Conservation (phyloP, 2,329 filamentous ascomycete genomes). For the Fusarium neocosmosporiellum region DNA sequence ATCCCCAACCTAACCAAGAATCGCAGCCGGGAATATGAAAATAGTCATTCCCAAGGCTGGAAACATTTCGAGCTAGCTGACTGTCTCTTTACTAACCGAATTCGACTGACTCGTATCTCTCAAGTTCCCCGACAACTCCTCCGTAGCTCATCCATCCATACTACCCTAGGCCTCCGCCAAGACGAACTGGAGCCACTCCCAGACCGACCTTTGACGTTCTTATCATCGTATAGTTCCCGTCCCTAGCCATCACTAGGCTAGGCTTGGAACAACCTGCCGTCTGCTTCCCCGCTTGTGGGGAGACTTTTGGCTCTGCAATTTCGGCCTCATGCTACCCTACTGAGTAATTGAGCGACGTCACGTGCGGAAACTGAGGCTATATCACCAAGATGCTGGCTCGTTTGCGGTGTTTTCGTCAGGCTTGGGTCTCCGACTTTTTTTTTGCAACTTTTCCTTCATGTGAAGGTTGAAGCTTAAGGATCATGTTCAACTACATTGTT, state of each 20-base stretch:
- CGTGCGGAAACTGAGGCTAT: conserved; percentile 22
- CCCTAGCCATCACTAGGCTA: conserved; percentile 5
- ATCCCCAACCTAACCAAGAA: not conserved
- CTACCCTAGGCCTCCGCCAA: not conserved
- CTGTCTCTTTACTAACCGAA: not conserved
- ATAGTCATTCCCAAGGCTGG: accelerated
- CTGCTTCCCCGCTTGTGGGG: not conserved
- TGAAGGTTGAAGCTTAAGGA: not conserved
- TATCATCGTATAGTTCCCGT: not conserved
- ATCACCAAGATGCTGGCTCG: not conserved
- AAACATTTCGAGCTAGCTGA: not conserved
- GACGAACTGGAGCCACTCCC: not conserved
- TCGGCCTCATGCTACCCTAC: conserved; percentile 17
- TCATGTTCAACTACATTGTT: conserved; percentile 17
- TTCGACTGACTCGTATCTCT: not conserved
- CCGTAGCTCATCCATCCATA: not conserved
- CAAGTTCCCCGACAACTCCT: not conserved
- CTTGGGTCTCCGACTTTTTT: not conserved
- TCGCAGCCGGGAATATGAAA: not conserved
- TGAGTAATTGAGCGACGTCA: conserved; percentile 32
- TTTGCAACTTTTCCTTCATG: not conserved
- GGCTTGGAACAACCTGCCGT: not conserved
- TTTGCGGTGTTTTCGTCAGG: conserved; percentile 8
- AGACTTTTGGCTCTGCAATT: conserved; percentile 5
- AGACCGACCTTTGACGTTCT: not conserved